phyloP scores from a whole-genome alignment of 164 flowering plant genomes.

The Aristolochia californica region DNA sequence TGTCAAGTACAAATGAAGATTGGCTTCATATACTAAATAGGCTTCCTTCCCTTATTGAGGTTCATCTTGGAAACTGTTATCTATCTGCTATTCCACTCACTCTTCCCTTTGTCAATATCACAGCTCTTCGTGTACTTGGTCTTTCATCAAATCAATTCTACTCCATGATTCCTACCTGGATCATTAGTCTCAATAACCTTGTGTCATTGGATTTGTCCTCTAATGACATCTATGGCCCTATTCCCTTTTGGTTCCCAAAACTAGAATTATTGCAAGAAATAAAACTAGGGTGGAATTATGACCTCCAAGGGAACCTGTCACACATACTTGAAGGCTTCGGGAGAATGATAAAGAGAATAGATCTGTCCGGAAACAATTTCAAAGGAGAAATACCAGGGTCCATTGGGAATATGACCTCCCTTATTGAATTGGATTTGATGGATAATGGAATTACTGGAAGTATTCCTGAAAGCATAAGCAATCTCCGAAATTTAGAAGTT shows the following conservation, averaged over 20 bases:
- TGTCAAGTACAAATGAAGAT: not conserved
- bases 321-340: not conserved
- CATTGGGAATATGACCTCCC: slow-evolving; percentile 5
- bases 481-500: not conserved
- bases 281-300: not conserved
- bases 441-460: not conserved
- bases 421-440: not conserved
- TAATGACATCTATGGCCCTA: not conserved
- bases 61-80: not conserved
- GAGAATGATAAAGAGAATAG: not conserved
- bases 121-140: slow-evolving; percentile 13
- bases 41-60: slow-evolving; percentile 7
- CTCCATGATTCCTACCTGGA: slow-evolving; percentile 4
- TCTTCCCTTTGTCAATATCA: slow-evolving; percentile 6
- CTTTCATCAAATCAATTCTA: not conserved
- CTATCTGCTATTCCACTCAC: not conserved
- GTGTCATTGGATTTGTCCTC: not conserved
- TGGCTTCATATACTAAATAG: slow-evolving; percentile 7
- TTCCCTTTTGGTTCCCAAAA: slow-evolving; percentile 3
- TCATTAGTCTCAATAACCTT: slow-evolving; percentile 2
- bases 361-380: slow-evolving; percentile 2
- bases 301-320: not conserved
- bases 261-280: not conserved
- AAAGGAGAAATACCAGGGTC: slow-evolving; percentile 15
- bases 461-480: not conserved